phyloP scores from a whole-genome alignment of 2,329 filamentous ascomycete genomes.

The Ophiostoma himal-ulmi region DNA sequence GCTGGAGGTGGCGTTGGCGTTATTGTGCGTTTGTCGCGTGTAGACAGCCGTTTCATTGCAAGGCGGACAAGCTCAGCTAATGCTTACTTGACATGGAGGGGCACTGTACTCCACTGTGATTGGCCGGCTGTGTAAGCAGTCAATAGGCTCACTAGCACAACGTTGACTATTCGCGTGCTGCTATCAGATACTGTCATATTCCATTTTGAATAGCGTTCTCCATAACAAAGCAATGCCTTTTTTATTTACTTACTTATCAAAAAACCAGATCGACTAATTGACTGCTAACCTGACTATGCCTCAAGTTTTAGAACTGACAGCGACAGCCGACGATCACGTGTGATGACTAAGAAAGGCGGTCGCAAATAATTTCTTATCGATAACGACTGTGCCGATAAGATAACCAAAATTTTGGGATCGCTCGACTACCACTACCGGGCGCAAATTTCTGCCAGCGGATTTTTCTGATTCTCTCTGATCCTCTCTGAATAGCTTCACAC shows the following conservation, averaged over 20 bases:
- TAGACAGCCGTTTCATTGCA: neutral
- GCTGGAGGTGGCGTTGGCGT: neutral
- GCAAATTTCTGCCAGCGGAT: slow-evolving; percentile 23
- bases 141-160: neutral
- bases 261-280: too few species aligned
- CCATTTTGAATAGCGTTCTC: too few species aligned
- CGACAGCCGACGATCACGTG: neutral
- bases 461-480: slow-evolving; percentile 7
- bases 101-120: neutral
- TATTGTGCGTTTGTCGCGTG: neutral
- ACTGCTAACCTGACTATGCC: neutral
- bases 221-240: too few species aligned
- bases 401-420: slow-evolving; percentile 20
- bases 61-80: slow-evolving; percentile 7
- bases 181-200: too few species aligned
- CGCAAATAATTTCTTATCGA: slow-evolving; percentile 17
- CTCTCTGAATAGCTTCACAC: slow-evolving; percentile 16
- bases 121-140: slow-evolving; percentile 8
- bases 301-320: neutral
- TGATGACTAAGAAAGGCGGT: slow-evolving; percentile 5
- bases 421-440: neutral
- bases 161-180: neutral
- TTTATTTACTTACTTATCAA: too few species aligned
- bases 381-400: slow-evolving; percentile 23
- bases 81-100: neutral